Conservation (phyloP, 345 rosid genomes). For the Viola odorata region DNA sequence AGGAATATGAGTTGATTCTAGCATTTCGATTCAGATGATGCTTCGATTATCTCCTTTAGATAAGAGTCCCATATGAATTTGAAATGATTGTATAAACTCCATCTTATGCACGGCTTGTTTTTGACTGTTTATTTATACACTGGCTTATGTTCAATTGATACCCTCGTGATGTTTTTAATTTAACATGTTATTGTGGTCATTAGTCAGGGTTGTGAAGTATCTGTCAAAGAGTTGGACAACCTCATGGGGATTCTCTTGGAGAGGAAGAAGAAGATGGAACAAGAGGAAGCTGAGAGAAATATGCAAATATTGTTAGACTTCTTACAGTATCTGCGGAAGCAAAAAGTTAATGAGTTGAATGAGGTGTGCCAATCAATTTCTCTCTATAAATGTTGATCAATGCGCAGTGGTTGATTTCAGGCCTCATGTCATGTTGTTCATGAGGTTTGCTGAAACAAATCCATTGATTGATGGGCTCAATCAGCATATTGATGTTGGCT, state of each 20-base stretch:
- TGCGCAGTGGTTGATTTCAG: no score
- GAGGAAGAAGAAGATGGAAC: conserved; percentile 93
- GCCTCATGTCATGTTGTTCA: not conserved
- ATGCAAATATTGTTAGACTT: conserved; percentile 94
- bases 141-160: not conserved
- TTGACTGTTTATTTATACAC: no score
- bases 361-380: conserved; percentile 46
- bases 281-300: conserved; percentile 96
- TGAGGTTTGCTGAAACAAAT: conserved; percentile 2
- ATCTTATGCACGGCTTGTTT: no score
- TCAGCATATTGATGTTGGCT: not conserved
- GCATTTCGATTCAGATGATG: no score
- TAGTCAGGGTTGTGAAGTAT: conserved; percentile 86
- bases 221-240: conserved; percentile 81
- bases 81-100: no score
- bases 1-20: no score
- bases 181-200: conserved; percentile 22
- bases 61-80: no score
- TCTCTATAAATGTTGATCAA: not conserved
- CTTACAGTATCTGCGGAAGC: conserved; percentile 76
- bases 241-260: conserved; percentile 70
- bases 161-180: not conserved
- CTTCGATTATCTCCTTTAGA: no score
- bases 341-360: conserved; percentile 78
- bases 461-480: not conserved